Evolutionary conservation across 768 basidiomycete species (phyloP).

Genomic region (Lactarius trivialis): DNA sequence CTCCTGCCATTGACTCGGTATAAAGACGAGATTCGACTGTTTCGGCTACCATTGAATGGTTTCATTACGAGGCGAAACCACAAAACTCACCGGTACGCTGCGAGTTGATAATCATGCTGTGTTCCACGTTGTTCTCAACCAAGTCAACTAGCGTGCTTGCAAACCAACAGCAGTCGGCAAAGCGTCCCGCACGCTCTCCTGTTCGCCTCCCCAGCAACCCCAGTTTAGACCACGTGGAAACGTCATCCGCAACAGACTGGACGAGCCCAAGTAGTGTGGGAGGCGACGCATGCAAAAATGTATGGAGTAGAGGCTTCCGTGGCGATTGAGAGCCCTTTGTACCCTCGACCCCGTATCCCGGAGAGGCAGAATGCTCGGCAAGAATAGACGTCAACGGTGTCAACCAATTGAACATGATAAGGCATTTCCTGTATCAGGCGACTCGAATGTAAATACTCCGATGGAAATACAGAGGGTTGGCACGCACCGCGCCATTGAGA

Average conservation of each 20-base stretch:
- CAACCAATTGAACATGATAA: conserved; percentile 83
- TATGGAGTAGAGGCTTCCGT: conserved; percentile 58
- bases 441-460: background rate
- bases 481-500: conserved; percentile 68
- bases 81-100: conserved; percentile 50
- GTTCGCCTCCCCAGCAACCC: conserved; percentile 60
- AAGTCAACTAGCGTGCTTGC: conserved; percentile 70
- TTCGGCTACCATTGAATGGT: conserved; percentile 1
- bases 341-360: conserved; percentile 46
- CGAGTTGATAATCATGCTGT: conserved; percentile 57
- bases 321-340: conserved; percentile 22
- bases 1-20: conserved; percentile 62
- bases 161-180: conserved; percentile 87
- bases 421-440: conserved; percentile 51
- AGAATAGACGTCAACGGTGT: conserved; percentile 64
- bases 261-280: conserved; percentile 76
- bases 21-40: conserved; percentile 70
- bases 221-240: conserved; percentile 66
- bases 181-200: conserved; percentile 63
- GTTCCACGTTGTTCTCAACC: conserved; percentile 78
- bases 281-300: conserved; percentile 72
- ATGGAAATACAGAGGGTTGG: background rate
- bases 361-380: conserved; percentile 62
- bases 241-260: conserved; percentile 68
- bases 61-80: background rate